Conservation (phyloP, 768 basidiomycete species). For the Myochromella boudieri region DNA sequence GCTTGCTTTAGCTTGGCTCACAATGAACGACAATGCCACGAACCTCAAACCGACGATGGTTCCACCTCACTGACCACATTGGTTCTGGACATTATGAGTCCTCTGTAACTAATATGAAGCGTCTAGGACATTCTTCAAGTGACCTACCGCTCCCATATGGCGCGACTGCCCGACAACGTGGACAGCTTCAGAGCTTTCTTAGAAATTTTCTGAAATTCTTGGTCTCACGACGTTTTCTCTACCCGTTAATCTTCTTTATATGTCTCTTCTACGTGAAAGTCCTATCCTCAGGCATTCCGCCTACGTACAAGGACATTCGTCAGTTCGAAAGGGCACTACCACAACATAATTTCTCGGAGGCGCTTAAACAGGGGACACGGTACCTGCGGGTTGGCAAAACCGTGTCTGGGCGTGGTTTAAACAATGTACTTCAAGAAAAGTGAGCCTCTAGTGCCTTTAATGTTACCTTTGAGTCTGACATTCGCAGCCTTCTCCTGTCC, state of each 20-base stretch:
- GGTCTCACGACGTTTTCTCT: background rate
- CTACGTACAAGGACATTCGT: conserved; percentile 18
- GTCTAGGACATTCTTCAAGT: no score
- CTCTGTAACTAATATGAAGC: no score
- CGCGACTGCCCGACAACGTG: background rate
- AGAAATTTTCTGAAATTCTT: no score
- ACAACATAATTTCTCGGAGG: conserved; percentile 17
- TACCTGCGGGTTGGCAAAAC: conserved; percentile 53
- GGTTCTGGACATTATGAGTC: no score
- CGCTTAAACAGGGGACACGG: conserved; percentile 11
- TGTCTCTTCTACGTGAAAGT: conserved; percentile 1
- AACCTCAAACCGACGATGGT: no score
- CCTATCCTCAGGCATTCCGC: conserved; percentile 18
- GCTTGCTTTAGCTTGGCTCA: no score
- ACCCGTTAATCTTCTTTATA: background rate
- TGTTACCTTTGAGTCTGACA: background rate
- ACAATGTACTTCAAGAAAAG: conserved; percentile 62
- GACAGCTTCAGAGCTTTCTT: background rate
- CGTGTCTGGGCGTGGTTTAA: conserved; percentile 58
- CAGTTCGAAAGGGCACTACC: conserved; percentile 15
- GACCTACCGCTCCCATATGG: background rate
- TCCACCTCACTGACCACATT: no score
- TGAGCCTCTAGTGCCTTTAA: conserved; percentile 18
- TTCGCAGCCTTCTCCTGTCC: conserved; percentile 43
- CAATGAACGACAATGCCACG: no score